Conservation (phyloP, 495 filamentous ascomycete species). For the Penicillium waksmanii region DNA sequence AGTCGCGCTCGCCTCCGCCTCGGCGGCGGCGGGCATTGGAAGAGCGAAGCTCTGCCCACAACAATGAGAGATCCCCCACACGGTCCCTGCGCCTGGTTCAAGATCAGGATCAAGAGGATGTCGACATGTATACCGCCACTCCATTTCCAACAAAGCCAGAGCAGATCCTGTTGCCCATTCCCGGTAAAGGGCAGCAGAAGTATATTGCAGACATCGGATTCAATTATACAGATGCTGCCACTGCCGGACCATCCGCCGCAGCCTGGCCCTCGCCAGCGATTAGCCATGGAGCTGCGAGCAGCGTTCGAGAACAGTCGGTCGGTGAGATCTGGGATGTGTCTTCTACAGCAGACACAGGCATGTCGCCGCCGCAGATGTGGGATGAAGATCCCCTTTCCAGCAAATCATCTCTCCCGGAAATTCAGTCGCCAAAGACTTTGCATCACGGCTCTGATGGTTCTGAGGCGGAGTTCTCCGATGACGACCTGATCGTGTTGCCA, state of each 20-base stretch:
- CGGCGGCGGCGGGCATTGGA: slow-evolving; percentile 51
- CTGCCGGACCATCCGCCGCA: slow-evolving; percentile 23
- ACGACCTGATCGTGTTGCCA: slow-evolving; percentile 42
- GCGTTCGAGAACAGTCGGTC: slow-evolving; percentile 36
- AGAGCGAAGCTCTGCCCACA: slow-evolving; percentile 57
- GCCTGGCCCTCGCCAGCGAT: slow-evolving; percentile 34
- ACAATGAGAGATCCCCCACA: slow-evolving; percentile 47
- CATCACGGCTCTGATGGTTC: slow-evolving; percentile 29
- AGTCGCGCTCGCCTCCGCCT: slow-evolving; percentile 41
- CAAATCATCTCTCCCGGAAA: slow-evolving; percentile 46
- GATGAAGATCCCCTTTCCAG: slow-evolving; percentile 49
- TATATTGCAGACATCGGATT: slow-evolving; percentile 43
- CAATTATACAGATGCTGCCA: slow-evolving; percentile 24
- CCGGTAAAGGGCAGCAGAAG: slow-evolving; percentile 46
- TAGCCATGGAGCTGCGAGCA: slow-evolving; percentile 35
- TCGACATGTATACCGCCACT: slow-evolving; percentile 45
- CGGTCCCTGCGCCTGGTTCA: slow-evolving; percentile 41
- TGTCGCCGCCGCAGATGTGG: slow-evolving; percentile 48
- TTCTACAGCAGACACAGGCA: slow-evolving; percentile 44
- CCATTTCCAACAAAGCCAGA: slow-evolving; percentile 58
- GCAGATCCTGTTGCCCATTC: slow-evolving; percentile 52
- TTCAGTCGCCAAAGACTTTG: slow-evolving; percentile 29
- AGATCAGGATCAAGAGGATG: slow-evolving; percentile 41
- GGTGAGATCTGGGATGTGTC: slow-evolving; percentile 47
- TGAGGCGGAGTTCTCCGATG: slow-evolving; percentile 40